Conservation (phyloP, 495 filamentous ascomycete species). For the Daldinia decipiens region DNA sequence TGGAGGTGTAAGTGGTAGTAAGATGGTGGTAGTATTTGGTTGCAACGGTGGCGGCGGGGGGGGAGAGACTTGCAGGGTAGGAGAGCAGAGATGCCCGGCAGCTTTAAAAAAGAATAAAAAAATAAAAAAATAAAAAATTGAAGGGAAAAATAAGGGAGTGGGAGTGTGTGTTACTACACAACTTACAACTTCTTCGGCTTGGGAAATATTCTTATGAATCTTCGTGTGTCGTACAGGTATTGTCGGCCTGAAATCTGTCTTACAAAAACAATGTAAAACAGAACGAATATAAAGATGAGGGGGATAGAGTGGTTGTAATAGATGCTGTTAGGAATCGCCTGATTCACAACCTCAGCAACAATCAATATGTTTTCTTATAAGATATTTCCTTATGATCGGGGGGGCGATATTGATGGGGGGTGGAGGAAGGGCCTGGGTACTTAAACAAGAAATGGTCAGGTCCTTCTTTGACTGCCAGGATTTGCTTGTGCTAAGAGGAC, state of each 20-base stretch:
- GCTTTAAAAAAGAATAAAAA: slow-evolving; percentile 28
- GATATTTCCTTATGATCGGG: slow-evolving; percentile 41
- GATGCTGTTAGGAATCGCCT: slow-evolving; percentile 41
- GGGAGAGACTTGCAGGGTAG: slow-evolving; percentile 40
- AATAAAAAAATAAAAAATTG: slow-evolving; percentile 12
- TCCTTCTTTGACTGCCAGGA: slow-evolving; percentile 31
- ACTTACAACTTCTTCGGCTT: slow-evolving; percentile 47
- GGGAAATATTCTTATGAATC: slow-evolving; percentile 10
- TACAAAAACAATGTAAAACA: slow-evolving; percentile 48
- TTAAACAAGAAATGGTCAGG: slow-evolving; percentile 39
- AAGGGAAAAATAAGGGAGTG: slow-evolving; percentile 23
- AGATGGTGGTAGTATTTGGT: slow-evolving; percentile 38
- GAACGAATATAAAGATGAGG: slow-evolving; percentile 43
- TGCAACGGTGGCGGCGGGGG: slow-evolving; percentile 57
- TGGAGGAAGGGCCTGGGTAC: slow-evolving; percentile 40
- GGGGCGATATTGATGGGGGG: slow-evolving; percentile 42
- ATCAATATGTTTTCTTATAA: slow-evolving; percentile 46
- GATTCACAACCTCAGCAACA: slow-evolving; percentile 44
- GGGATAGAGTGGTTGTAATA: slow-evolving; percentile 39
- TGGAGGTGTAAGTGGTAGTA: slow-evolving; percentile 42
- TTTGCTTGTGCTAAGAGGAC: slow-evolving; percentile 26
- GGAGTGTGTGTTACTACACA: slow-evolving; percentile 39
- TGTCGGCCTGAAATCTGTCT: slow-evolving; percentile 43
- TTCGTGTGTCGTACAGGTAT: slow-evolving; percentile 36
- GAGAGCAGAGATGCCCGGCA: slow-evolving; percentile 39